These are phyloP conservation scores for Neoboletus brunneissimus DNA, from an alignment of 768 basidiomycete species.

Conservation along the genomic window DNA sequence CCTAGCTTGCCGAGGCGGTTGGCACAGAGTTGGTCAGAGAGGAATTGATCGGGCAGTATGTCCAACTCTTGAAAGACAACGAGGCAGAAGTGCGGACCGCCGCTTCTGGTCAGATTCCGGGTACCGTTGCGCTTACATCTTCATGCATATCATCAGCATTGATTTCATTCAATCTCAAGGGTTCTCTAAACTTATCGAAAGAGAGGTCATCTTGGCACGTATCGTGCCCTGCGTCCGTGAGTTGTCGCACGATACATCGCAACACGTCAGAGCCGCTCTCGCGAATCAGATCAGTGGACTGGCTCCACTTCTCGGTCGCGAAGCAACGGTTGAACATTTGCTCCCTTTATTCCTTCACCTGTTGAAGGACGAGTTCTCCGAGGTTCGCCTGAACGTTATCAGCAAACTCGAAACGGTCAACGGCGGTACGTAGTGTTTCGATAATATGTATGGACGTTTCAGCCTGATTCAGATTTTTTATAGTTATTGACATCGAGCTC, in stretches of 20 bases:
- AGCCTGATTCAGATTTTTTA: conserved; percentile 9
- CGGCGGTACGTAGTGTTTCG: conserved; percentile 52
- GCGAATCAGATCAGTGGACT: conserved; percentile 96
- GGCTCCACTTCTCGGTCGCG: conserved; percentile 89
- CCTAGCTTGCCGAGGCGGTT: conserved; percentile 84
- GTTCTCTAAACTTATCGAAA: conserved; percentile 90
- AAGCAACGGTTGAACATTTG: conserved; percentile 94
- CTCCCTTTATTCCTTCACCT: conserved; percentile 94
- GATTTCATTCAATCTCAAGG: conserved; percentile 47
- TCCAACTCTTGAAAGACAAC: conserved; percentile 93
- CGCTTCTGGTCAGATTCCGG: conserved; percentile 94
- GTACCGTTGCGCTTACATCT: conserved; percentile 40
- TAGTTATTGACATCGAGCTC: conserved; percentile 97
- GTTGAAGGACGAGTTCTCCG: conserved; percentile 97
- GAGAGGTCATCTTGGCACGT: conserved; percentile 88
- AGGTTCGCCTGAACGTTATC: conserved; percentile 96
- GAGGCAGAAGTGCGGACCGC: conserved; percentile 99
- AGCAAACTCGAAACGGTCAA: conserved; percentile 98
- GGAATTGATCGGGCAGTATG: conserved; percentile 90
- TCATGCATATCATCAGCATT: neutral
- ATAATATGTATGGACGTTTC: neutral
- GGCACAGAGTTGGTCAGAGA: conserved; percentile 89
- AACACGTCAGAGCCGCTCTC: conserved; percentile 95
- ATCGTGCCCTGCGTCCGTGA: conserved; percentile 95
- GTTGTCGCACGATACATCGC: conserved; percentile 88